These are phyloP conservation scores for Mortierella sp. DNA, from an alignment of 371 early-diverging fungal genomes.

Conservation along the genomic window DNA sequence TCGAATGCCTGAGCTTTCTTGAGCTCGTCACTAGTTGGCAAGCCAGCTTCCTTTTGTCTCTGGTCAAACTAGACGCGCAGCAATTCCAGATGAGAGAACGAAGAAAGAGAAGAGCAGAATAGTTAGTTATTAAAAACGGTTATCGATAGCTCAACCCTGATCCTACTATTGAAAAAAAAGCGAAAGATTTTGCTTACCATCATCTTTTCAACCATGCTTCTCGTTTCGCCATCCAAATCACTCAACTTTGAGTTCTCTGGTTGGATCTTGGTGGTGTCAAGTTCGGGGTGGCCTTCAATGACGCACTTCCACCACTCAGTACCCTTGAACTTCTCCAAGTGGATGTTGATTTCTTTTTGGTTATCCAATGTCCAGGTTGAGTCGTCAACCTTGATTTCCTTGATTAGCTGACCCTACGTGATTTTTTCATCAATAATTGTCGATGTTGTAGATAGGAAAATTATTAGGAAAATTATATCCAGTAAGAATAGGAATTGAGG, in stretches of 20 bases:
- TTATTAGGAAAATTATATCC: background rate
- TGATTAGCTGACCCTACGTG: constrained; percentile 78
- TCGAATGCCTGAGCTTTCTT: constrained; percentile 84
- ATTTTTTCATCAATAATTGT: background rate
- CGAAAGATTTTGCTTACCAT: constrained; percentile 61
- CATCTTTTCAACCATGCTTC: constrained; percentile 91
- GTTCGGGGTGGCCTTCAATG: constrained; percentile 82
- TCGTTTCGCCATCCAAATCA: constrained; percentile 93
- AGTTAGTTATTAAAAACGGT: too few relatives aligned
- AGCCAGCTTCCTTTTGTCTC: constrained; percentile 85
- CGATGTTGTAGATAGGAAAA: constrained; percentile 2
- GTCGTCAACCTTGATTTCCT: constrained; percentile 82
- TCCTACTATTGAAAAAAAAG: background rate
- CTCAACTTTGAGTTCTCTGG: constrained; percentile 92
- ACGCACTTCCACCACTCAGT: constrained; percentile 96
- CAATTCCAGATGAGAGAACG: background rate
- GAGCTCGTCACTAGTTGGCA: constrained; percentile 86
- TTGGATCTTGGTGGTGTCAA: constrained; percentile 91
- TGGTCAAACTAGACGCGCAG: constrained; percentile 83
- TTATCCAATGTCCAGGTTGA: constrained; percentile 89
- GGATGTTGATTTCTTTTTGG: constrained; percentile 79
- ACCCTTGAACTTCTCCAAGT: constrained; percentile 87
- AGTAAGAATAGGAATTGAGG: background rate
- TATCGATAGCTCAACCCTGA: too few relatives aligned
- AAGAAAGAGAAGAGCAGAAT: background rate